Evolutionary conservation across 495 filamentous ascomycete genomes (phyloP).

Genomic region (Penicillium cinerascens): DNA sequence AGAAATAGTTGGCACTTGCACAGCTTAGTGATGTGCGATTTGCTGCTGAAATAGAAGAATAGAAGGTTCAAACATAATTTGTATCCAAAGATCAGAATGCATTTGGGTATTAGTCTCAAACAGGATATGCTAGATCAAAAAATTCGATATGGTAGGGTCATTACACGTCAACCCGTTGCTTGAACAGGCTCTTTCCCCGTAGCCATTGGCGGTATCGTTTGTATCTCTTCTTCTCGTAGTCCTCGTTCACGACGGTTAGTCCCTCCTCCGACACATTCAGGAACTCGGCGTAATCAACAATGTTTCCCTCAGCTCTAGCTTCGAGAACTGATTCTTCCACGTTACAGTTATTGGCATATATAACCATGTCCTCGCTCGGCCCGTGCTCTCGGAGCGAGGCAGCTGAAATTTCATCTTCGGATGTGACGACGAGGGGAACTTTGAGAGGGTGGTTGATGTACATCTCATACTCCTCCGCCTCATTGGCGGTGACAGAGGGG

Average conservation of each 20-base stretch:
- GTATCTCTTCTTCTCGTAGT: slow-evolving; percentile 85
- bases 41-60: not conserved
- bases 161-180: slow-evolving; percentile 71
- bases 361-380: slow-evolving; percentile 63
- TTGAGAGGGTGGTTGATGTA: slow-evolving; percentile 90
- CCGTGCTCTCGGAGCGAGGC: slow-evolving; percentile 37
- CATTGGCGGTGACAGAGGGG: slow-evolving; percentile 66
- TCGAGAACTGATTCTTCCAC: slow-evolving; percentile 32
- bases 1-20: not conserved
- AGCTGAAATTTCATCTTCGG: slow-evolving; percentile 54
- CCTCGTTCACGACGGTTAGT: slow-evolving; percentile 81
- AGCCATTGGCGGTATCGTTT: slow-evolving; percentile 95
- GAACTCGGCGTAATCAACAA: slow-evolving; percentile 71
- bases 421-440: slow-evolving; percentile 80
- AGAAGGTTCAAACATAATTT: not conserved
- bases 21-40: not conserved
- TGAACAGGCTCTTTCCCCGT: slow-evolving; percentile 87
- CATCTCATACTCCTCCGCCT: slow-evolving; percentile 82
- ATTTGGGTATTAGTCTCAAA: slow-evolving; percentile 21
- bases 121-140: slow-evolving; percentile 8
- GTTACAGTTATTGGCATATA: slow-evolving; percentile 62
- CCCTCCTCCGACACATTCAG: slow-evolving; percentile 74
- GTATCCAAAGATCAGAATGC: not conserved
- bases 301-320: slow-evolving; percentile 59
- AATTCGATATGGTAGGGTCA: slow-evolving; percentile 1